phyloP scores from a whole-genome alignment of 345 rosid genomes.

The Moricandia arvensis region DNA sequence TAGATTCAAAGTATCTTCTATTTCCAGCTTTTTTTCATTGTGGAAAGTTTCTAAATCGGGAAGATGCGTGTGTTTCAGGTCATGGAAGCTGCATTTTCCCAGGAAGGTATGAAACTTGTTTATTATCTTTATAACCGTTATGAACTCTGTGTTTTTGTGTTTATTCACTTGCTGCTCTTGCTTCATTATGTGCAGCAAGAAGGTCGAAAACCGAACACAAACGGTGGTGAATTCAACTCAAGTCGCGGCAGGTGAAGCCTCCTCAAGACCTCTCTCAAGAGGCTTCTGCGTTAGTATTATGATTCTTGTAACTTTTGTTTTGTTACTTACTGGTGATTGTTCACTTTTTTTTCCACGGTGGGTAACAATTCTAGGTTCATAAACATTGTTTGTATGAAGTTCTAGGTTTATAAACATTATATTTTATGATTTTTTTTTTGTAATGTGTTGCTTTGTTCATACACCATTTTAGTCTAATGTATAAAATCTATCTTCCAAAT shows the following conservation, averaged over 20 bases:
- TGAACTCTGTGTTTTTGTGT: neutral
- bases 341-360: conserved; percentile 12
- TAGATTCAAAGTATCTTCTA: neutral
- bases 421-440: conserved; percentile 13
- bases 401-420: neutral
- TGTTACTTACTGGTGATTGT: conserved; percentile 42
- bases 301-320: conserved; percentile 41
- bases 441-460: neutral
- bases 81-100: conserved; percentile 91
- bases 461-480: conserved; percentile 9
- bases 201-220: conserved; percentile 61
- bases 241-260: conserved; percentile 25
- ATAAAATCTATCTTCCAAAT: neutral
- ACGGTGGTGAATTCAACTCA: conserved; percentile 56
- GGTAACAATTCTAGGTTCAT: conserved; percentile 19
- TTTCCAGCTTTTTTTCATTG: neutral
- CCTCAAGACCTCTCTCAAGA: conserved; percentile 12
- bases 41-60: neutral
- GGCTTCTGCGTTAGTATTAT: conserved; percentile 26
- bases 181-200: conserved; percentile 51
- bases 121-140: neutral
- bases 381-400: neutral
- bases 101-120: conserved; percentile 65
- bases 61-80: conserved; percentile 43
- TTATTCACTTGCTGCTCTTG: neutral